A percentile compares a stretch with the other conserved stretches of the same genome.
Evolutionary conservation across 345 rosid genomes (phyloP).

Genomic region (Euphorbia pulcherrima): DNA sequence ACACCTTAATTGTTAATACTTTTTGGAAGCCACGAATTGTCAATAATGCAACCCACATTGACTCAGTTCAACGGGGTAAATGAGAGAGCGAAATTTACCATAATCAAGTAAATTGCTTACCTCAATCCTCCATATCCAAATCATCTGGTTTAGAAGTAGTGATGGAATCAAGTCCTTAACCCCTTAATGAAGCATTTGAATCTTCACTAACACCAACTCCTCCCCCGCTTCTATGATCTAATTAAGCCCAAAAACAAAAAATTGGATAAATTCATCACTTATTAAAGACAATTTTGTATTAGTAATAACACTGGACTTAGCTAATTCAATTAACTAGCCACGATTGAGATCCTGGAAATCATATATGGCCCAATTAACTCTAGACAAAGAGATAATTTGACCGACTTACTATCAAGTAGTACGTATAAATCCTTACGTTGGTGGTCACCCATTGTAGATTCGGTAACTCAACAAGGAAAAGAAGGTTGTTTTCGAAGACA

Average conservation of each 20-base stretch:
- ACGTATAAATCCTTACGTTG: slow-evolving; percentile 82
- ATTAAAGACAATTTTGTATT: background rate
- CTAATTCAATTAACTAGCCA: slow-evolving; percentile 21
- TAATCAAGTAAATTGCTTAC: slow-evolving; percentile 85
- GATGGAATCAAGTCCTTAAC: slow-evolving; percentile 74
- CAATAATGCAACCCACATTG: no score
- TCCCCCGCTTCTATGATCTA: no score
- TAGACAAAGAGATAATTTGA: background rate
- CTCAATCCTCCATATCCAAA: slow-evolving; percentile 72
- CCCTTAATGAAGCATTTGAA: slow-evolving; percentile 41
- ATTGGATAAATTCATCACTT: background rate
- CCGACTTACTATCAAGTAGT: slow-evolving; percentile 77
- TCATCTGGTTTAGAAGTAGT: slow-evolving; percentile 41
- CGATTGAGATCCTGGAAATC: slow-evolving; percentile 91
- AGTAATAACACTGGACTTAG: background rate
- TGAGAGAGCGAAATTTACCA: slow-evolving; percentile 42
- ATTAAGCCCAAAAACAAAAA: no score
- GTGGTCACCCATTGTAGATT: slow-evolving; percentile 58
- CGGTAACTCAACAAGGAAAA: no score
- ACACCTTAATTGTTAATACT: no score
- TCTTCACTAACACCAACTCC: slow-evolving; percentile 36
- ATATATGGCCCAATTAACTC: slow-evolving; percentile 19
- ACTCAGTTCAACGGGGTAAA: background rate
- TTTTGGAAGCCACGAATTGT: no score
- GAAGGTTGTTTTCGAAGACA: no score